A percentile compares a stretch with the other conserved stretches of the same genome.
phyloP scores from a whole-genome alignment of 495 filamentous ascomycete genomes.

The Sordaria brevicollis region DNA sequence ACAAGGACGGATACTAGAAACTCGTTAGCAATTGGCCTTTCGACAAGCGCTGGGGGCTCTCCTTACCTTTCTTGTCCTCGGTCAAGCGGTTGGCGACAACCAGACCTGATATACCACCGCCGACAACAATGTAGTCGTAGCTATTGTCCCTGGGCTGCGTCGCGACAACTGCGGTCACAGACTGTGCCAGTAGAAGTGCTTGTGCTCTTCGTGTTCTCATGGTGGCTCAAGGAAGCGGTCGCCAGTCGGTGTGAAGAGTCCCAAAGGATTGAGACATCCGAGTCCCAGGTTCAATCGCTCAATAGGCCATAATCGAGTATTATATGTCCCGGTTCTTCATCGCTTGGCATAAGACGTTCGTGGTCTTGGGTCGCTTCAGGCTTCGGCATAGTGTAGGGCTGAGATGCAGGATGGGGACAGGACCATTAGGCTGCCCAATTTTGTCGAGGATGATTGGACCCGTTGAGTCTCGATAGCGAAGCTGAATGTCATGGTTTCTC shows the following conservation, averaged over 20 bases:
- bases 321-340: background rate
- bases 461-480: background rate
- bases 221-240: background rate
- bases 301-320: background rate
- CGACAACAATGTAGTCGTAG: constrained; percentile 27
- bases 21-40: background rate
- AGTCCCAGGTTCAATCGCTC: background rate
- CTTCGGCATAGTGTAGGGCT: background rate
- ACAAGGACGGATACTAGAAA: constrained; percentile 29
- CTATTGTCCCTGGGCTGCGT: background rate
- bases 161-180: background rate
- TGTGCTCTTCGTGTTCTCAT: background rate
- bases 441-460: background rate
- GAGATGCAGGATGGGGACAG: background rate
- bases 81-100: constrained; percentile 37
- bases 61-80: constrained; percentile 13
- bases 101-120: constrained; percentile 35
- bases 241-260: background rate
- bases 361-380: background rate
- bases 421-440: background rate
- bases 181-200: background rate
- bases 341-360: background rate
- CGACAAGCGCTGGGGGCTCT: background rate
- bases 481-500: background rate
- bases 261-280: background rate